Conservation (phyloP, 495 filamentous ascomycete species). For the Opeltia flavorubescens region DNA sequence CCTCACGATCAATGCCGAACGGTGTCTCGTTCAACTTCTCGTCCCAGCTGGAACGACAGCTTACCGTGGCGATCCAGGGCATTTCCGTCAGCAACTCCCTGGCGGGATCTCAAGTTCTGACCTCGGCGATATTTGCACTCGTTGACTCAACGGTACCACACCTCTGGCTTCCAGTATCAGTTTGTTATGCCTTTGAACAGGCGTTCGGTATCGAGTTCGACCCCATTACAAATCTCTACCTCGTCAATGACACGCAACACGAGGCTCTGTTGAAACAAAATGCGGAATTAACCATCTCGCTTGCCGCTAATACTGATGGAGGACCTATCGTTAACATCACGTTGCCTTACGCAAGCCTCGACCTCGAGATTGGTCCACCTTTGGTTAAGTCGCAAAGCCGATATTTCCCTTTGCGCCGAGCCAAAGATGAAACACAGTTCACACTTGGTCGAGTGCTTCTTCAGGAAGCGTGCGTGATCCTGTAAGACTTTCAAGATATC, state of each 20-base stretch:
- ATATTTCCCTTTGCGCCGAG: constrained; percentile 40
- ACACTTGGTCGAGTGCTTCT: constrained; percentile 40
- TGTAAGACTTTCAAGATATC: neutral
- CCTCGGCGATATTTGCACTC: constrained; percentile 32
- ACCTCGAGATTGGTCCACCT: constrained; percentile 28
- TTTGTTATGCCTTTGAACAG: constrained; percentile 42
- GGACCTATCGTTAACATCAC: constrained; percentile 31
- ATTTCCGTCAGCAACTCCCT: constrained; percentile 25
- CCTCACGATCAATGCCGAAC: constrained; percentile 37
- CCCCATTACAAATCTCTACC: constrained; percentile 29
- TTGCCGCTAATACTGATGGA: constrained; percentile 25
- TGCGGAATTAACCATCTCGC: constrained; percentile 32
- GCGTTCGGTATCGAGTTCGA: constrained; percentile 37
- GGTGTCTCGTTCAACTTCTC: constrained; percentile 36
- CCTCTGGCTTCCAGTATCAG: constrained; percentile 44
- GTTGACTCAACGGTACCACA: constrained; percentile 52
- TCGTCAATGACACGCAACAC: constrained; percentile 35
- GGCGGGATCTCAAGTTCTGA: constrained; percentile 24
- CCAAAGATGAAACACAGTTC: constrained; percentile 33
- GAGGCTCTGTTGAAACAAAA: constrained; percentile 28
- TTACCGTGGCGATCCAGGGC: constrained; percentile 36
- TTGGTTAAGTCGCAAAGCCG: constrained; percentile 16
- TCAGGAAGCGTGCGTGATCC: constrained; percentile 31
- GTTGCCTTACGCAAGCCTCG: constrained; percentile 40
- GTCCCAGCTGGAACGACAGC: constrained; percentile 27